These are phyloP conservation scores for Vitis riparia DNA, from an alignment of 164 flowering plant genomes.

Conservation along the genomic window DNA sequence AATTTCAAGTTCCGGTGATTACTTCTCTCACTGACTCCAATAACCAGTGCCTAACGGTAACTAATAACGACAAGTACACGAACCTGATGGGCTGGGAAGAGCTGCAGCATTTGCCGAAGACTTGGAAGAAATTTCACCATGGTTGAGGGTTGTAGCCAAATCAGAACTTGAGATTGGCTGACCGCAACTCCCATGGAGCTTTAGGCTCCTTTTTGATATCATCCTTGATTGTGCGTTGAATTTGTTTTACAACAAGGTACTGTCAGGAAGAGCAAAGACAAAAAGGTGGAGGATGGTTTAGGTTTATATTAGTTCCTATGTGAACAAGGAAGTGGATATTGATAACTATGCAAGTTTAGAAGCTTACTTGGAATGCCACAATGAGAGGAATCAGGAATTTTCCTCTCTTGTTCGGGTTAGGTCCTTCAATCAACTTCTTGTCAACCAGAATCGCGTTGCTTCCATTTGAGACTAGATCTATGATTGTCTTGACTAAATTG, in stretches of 20 bases:
- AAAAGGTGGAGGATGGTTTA: neutral
- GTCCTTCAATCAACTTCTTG: conserved; percentile 84
- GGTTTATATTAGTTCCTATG: neutral
- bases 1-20: too few relatives aligned
- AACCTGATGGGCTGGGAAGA: too few relatives aligned
- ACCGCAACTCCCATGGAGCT: conserved; percentile 60
- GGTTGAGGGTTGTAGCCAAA: too few relatives aligned
- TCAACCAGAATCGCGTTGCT: conserved; percentile 73
- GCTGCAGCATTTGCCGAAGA: too few relatives aligned
- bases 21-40: too few relatives aligned
- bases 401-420: conserved; percentile 73
- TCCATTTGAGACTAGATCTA: conserved; percentile 63
- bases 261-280: conserved; percentile 27
- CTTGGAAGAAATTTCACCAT: too few relatives aligned
- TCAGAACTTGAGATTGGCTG: too few relatives aligned
- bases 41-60: too few relatives aligned
- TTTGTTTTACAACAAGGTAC: conserved; percentile 61
- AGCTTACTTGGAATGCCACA: conserved; percentile 66
- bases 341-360: neutral
- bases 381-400: conserved; percentile 74
- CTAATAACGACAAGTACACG: too few relatives aligned
- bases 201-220: conserved; percentile 50
- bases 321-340: neutral
- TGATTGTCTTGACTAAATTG: conserved; percentile 58
- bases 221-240: conserved; percentile 51